Conservation (phyloP, 371 early-diverging fungal genomes). For the Mucor racemosus region DNA sequence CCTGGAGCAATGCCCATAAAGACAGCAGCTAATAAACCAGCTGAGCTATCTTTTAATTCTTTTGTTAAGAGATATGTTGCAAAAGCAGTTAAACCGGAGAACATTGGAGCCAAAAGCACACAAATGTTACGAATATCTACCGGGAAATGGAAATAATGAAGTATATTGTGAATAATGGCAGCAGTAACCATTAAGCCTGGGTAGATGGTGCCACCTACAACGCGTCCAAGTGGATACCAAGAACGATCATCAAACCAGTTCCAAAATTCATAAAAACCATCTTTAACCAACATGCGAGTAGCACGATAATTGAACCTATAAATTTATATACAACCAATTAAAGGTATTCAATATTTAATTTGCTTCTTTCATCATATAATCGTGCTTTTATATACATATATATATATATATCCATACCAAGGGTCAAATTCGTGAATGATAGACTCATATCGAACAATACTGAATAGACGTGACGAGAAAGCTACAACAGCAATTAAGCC, state of each 20-base stretch:
- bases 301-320: slow-evolving; percentile 96
- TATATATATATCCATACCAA: slow-evolving; percentile 56
- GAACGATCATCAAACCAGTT: slow-evolving; percentile 99
- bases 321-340: background rate
- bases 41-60: slow-evolving; percentile 89
- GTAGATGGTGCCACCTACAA: slow-evolving; percentile 97
- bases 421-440: slow-evolving; percentile 99
- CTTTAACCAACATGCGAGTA: slow-evolving; percentile 93
- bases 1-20: slow-evolving; percentile 99
- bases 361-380: too few relatives aligned
- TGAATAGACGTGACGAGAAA: slow-evolving; percentile 93
- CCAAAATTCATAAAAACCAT: slow-evolving; percentile 97
- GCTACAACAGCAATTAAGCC: slow-evolving; percentile 87
- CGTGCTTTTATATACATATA: too few relatives aligned
- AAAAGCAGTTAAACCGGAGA: slow-evolving; percentile 92
- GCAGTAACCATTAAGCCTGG: slow-evolving; percentile 99
- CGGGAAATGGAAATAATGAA: slow-evolving; percentile 89
- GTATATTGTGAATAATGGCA: slow-evolving; percentile 91
- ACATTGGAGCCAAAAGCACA: slow-evolving; percentile 95
- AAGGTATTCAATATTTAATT: background rate
- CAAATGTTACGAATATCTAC: slow-evolving; percentile 98
- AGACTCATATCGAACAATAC: slow-evolving; percentile 93
- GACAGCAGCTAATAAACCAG: slow-evolving; percentile 94
- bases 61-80: slow-evolving; percentile 92
- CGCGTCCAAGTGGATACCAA: slow-evolving; percentile 99